Percentiles rank a stretch among this genome's conserved stretches.
These are phyloP conservation scores for Brasenia schreberi DNA, from an alignment of 164 flowering plant genomes.

Conservation along the genomic window DNA sequence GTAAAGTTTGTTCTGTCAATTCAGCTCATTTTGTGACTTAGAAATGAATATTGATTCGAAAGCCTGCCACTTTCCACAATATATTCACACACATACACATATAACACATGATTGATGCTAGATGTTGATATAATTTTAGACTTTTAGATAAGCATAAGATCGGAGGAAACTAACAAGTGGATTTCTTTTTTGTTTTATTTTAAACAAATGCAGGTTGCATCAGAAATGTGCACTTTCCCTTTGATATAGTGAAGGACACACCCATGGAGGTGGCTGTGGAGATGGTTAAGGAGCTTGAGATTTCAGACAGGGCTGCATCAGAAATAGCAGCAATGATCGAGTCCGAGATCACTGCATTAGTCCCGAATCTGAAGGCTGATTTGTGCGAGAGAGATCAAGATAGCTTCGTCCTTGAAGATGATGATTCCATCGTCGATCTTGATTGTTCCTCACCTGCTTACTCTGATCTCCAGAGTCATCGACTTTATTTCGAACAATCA, in stretches of 20 bases:
- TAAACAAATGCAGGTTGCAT: conserved; percentile 22
- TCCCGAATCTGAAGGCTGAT: conserved; percentile 37
- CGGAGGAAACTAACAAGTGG: too few relatives aligned
- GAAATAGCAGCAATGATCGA: conserved; percentile 75
- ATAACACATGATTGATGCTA: too few relatives aligned
- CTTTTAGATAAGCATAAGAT: too few relatives aligned
- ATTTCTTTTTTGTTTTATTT: neutral
- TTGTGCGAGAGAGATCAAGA: conserved; percentile 8
- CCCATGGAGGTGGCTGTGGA: conserved; percentile 66
- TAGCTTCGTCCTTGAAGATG: conserved; percentile 27
- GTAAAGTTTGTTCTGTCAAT: too few relatives aligned
- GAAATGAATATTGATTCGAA: too few relatives aligned
- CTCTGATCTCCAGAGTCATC: neutral
- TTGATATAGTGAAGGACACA: conserved; percentile 53
- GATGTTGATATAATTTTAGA: too few relatives aligned
- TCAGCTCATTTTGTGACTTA: too few relatives aligned
- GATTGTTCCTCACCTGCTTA: neutral
- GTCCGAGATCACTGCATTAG: conserved; percentile 41
- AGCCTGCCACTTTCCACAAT: too few relatives aligned
- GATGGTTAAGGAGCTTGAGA: conserved; percentile 82
- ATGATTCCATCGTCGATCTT: conserved; percentile 7
- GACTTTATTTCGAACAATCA: neutral
- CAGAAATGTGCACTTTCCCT: conserved; percentile 56
- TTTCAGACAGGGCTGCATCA: conserved; percentile 43
- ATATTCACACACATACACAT: too few relatives aligned